A percentile compares a stretch with the other conserved stretches of the same genome.
Conservation (phyloP, 176 grass and related monocot species). For the Cenchrus fungigraminus region DNA sequence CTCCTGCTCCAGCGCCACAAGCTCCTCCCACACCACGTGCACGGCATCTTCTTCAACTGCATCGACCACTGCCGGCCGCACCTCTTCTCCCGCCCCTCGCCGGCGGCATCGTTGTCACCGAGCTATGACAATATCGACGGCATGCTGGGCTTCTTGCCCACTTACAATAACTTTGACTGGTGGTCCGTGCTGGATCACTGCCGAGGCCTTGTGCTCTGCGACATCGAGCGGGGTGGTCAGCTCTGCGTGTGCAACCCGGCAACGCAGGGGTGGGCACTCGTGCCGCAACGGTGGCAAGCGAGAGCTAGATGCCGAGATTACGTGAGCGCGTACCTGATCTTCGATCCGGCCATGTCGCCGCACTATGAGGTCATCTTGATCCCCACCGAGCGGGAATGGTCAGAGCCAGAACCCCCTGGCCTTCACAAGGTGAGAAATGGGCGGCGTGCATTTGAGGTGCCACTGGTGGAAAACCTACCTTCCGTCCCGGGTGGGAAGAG, state of each 20-base stretch:
- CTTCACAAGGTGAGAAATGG: neutral
- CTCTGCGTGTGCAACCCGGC: conserved; percentile 12
- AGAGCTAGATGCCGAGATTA: neutral
- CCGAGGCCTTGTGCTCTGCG: conserved; percentile 9
- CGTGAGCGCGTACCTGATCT: neutral
- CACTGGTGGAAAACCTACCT: no score
- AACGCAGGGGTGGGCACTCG: neutral
- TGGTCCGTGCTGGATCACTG: neutral
- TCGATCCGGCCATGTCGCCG: neutral
- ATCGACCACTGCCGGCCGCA: neutral
- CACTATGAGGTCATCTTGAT: neutral
- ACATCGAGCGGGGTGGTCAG: neutral
- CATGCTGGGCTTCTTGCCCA: conserved; percentile 1
- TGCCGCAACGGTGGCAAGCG: neutral
- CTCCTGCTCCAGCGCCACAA: neutral
- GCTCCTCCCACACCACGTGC: neutral
- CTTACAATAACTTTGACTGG: neutral
- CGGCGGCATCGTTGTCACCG: neutral
- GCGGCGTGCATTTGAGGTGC: neutral
- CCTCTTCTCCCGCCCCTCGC: conserved; percentile 6
- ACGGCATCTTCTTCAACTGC: conserved; percentile 2
- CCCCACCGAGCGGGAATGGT: neutral
- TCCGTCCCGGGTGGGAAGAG: no score
- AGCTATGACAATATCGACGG: neutral
- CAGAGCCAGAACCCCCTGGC: neutral